phyloP scores from a whole-genome alignment of 495 filamentous ascomycete species.

The Collariella sp. region DNA sequence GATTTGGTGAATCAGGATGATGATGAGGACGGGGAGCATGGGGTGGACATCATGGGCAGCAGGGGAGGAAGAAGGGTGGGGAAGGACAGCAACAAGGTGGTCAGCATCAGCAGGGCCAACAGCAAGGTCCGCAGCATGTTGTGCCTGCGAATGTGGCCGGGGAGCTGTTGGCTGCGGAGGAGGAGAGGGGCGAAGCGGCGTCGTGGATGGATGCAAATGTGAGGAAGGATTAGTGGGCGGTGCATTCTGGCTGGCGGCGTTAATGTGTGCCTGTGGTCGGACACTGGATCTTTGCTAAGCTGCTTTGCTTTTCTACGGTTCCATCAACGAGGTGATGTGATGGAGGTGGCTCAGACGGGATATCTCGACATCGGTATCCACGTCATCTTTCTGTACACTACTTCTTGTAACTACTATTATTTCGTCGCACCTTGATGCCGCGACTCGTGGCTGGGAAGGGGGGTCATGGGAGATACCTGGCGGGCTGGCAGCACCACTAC shows the following conservation, averaged over 20 bases:
- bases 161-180: background rate
- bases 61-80: background rate
- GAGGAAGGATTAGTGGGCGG: slow-evolving; percentile 4
- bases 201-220: slow-evolving; percentile 11
- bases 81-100: background rate
- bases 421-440: background rate
- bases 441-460: slow-evolving; percentile 3
- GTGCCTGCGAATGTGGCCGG: slow-evolving; percentile 2
- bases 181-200: slow-evolving; percentile 9
- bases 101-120: background rate
- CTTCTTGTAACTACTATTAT: slow-evolving; percentile 1
- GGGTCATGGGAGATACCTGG: background rate
- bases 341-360: background rate
- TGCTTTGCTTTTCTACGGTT: background rate
- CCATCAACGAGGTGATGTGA: background rate
- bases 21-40: slow-evolving; percentile 29
- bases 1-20: slow-evolving; percentile 45
- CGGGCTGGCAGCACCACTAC: background rate
- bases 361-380: background rate
- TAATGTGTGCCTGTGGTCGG: too few relatives aligned
- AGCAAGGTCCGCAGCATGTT: background rate
- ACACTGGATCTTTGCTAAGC: background rate
- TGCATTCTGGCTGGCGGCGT: slow-evolving; percentile 8
- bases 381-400: slow-evolving; percentile 3
- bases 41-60: background rate